These are phyloP conservation scores for Phytophthora pistaciae DNA, from an alignment of 352 stramenopile species.

Conservation along the genomic window DNA sequence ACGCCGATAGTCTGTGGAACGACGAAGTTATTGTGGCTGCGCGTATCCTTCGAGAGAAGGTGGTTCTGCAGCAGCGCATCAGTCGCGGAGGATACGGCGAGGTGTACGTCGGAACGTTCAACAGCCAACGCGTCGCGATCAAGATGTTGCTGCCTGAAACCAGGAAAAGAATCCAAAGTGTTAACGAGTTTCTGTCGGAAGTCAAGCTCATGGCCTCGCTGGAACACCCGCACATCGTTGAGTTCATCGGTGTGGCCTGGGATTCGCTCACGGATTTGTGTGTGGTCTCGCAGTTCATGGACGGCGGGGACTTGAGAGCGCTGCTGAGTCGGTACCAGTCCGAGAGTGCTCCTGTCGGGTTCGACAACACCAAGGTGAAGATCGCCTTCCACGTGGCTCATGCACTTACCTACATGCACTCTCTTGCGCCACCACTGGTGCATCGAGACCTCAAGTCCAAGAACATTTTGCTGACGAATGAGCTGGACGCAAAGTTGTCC, in stretches of 20 bases:
- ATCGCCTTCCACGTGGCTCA: not conserved
- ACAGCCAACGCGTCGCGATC: not conserved
- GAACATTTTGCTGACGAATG: not conserved
- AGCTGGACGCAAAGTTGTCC: not conserved
- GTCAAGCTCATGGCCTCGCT: not conserved
- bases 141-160: not conserved
- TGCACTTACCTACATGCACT: not conserved
- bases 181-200: not conserved
- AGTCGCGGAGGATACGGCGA: not conserved
- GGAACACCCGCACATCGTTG: not conserved
- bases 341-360: not conserved
- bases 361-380: not conserved
- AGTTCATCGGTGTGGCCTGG: not conserved
- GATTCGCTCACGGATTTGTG: not conserved
- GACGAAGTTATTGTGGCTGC: constrained; percentile 1
- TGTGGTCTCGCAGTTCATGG: not conserved
- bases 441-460: not conserved
- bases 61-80: not conserved
- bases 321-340: not conserved
- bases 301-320: not conserved
- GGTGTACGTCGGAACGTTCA: not conserved
- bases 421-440: not conserved
- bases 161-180: not conserved
- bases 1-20: not conserved
- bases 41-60: not conserved